Evolutionary conservation across 495 filamentous ascomycete species (phyloP), one percentile per base, ranked within the genome.

Genomic region (Tuber calosporum): DNA sequence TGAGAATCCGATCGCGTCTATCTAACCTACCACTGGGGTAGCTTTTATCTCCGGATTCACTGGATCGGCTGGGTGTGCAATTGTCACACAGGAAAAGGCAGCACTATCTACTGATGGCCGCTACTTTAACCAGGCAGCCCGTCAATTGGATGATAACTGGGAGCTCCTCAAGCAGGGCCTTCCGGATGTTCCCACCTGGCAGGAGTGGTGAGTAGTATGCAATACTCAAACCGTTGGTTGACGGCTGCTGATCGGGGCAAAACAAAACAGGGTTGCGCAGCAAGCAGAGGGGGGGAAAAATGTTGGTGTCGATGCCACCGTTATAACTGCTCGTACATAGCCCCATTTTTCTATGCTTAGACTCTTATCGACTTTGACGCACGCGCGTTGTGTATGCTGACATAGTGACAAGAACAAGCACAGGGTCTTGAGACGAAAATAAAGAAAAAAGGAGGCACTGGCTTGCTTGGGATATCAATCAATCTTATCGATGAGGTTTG

Each of bases 41-140:
- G 90, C 89, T 81, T 97, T 91, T 76, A 96, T 98, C 75, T 94
- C 89, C 66, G 96, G 96, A 53, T 99, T 99, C 83, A 92, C 92
- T 70, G 96, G 96, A 38, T 99, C 96, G 42, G 94, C 96, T 22
- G 96, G 96, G 67, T 96, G 91, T 41, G 96, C 94, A 38, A 90
- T 98, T 68, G 85, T 99, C 68, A 96, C 93, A 30, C 85, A 87
- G 66, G 90, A 92, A 72, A 93, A 94, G 83, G 96, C 96, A 1
- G 92, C 93, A 30, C 85, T 99, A 53, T 91, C 94, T 36, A 99
- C 96, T 40, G 96, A 99, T 82, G 96, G 96, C 36, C 90, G 96
- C 66, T 99, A 99, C 83, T 98, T 98, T 86, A 98, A 97, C 84
- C 96, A 99, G 83, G 96, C 96, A 67, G 85, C 89, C 67, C 91